phyloP scores from a whole-genome alignment of 2,329 filamentous ascomycete genomes.

The Mycosphaerella arachidis region DNA sequence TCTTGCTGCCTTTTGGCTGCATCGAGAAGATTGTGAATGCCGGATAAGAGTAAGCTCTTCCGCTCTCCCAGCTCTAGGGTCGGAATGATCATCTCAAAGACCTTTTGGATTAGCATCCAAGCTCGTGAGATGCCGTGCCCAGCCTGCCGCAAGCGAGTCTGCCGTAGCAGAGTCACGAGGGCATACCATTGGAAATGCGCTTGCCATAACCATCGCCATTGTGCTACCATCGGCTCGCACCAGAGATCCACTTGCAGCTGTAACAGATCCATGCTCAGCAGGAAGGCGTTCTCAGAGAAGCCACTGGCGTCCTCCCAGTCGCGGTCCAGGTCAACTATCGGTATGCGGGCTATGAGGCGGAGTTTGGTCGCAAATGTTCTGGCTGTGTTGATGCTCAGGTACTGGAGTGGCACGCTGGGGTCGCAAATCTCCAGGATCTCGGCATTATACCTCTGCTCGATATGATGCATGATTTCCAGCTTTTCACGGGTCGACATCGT shows the following conservation, averaged over 20 bases:
- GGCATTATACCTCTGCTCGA: constrained; percentile 23
- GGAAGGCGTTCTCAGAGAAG: constrained; percentile 24
- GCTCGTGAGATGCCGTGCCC: constrained; percentile 16
- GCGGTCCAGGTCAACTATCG: constrained; percentile 18
- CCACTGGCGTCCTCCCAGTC: constrained; percentile 20
- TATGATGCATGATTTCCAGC: constrained; percentile 21
- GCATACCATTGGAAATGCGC: constrained; percentile 29
- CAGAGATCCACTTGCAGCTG: constrained; percentile 26
- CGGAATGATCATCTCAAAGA: constrained; percentile 25
- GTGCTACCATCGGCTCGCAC: constrained; percentile 24
- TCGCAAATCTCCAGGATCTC: constrained; percentile 25
- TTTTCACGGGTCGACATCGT: constrained; percentile 22
- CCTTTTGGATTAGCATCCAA: constrained; percentile 22
- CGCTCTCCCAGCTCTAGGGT: constrained; percentile 16
- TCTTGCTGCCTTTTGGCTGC: constrained; percentile 21
- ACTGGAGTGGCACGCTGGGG: constrained; percentile 25
- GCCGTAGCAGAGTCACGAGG: constrained; percentile 22
- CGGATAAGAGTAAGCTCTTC: constrained; percentile 20
- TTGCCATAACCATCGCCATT: constrained; percentile 28
- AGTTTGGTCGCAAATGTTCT: constrained; percentile 23
- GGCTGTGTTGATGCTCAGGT: constrained; percentile 23
- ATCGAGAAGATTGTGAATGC: constrained; percentile 20
- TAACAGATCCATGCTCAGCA: constrained; percentile 23
- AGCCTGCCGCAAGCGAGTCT: constrained; percentile 21
- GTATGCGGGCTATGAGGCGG: constrained; percentile 23